These are phyloP conservation scores for Ophiocordyceps robertsii DNA, from an alignment of 2,329 filamentous ascomycete genomes.

Conservation along the genomic window DNA sequence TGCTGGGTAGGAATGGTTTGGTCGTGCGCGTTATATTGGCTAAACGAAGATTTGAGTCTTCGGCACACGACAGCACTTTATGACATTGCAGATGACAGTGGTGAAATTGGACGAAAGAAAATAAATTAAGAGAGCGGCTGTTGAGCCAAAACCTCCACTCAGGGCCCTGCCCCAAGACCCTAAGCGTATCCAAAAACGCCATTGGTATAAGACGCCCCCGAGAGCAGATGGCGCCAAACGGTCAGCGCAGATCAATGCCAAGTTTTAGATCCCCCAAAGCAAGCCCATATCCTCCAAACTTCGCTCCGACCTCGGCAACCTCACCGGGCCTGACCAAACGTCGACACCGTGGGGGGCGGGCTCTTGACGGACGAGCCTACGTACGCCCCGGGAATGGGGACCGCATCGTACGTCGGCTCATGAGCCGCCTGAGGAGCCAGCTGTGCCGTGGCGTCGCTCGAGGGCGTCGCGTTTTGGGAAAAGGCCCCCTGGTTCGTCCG, in stretches of 20 bases:
- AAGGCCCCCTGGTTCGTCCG: slow-evolving; percentile 52
- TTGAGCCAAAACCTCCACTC: no score
- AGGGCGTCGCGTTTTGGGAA: slow-evolving; percentile 17
- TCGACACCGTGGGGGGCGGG: slow-evolving; percentile 30
- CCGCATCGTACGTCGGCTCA: slow-evolving; percentile 72
- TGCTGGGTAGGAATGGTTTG: no score
- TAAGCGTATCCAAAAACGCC: background rate
- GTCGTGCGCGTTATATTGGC: no score
- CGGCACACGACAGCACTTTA: no score
- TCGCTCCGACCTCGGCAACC: background rate
- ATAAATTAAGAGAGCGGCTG: no score
- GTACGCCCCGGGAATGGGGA: slow-evolving; percentile 84
- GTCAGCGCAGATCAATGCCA: background rate
- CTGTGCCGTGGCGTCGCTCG: slow-evolving; percentile 10
- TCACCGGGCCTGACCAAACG: slow-evolving; percentile 23
- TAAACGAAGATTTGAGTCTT: no score
- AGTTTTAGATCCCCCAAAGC: background rate
- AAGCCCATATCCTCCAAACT: background rate
- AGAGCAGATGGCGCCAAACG: background rate
- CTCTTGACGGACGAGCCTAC: slow-evolving; percentile 39
- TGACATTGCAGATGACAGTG: no score
- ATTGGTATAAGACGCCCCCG: background rate
- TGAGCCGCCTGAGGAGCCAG: slow-evolving; percentile 61
- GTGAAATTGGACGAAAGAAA: no score
- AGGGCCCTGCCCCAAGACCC: no score